phyloP scores from a whole-genome alignment of 129 eudicot genomes.

The Sambucus nigra region DNA sequence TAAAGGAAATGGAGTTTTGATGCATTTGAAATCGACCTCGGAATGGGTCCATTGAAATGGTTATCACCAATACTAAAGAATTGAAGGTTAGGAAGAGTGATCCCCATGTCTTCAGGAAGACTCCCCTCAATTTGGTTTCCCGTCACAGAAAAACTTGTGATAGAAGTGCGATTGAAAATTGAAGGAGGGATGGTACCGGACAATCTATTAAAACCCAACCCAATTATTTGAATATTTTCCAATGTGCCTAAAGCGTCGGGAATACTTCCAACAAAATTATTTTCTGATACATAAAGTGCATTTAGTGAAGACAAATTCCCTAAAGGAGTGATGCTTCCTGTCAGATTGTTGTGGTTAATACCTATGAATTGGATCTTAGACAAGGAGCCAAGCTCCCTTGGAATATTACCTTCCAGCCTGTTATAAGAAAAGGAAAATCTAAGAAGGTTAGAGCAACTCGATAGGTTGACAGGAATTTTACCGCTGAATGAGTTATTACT shows the following conservation, averaged over 20 bases:
- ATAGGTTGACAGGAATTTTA: conserved; percentile 6
- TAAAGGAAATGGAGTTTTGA: no score
- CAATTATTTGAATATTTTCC: not conserved
- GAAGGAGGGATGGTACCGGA: not conserved
- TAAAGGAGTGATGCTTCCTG: conserved; percentile 20
- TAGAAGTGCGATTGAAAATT: not conserved
- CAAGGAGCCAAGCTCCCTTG: conserved; percentile 26
- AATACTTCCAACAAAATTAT: conserved; percentile 1
- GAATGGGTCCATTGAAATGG: no score
- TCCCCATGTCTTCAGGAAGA: no score
- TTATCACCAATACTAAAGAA: no score
- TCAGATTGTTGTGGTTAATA: conserved; percentile 15
- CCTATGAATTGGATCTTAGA: conserved; percentile 4
- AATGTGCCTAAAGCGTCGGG: not conserved
- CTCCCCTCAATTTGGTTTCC: no score
- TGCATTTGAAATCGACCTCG: no score
- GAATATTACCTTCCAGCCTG: conserved; percentile 30
- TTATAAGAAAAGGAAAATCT: not conserved
- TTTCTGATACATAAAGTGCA: not conserved
- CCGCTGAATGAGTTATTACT: not conserved
- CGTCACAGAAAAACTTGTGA: no score
- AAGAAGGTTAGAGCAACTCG: conserved; percentile 5
- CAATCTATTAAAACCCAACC: not conserved
- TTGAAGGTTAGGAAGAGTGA: no score
- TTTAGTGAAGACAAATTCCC: conserved; percentile 15